Conservation (phyloP, 768 basidiomycete genomes). For the Paxillus involutus region DNA sequence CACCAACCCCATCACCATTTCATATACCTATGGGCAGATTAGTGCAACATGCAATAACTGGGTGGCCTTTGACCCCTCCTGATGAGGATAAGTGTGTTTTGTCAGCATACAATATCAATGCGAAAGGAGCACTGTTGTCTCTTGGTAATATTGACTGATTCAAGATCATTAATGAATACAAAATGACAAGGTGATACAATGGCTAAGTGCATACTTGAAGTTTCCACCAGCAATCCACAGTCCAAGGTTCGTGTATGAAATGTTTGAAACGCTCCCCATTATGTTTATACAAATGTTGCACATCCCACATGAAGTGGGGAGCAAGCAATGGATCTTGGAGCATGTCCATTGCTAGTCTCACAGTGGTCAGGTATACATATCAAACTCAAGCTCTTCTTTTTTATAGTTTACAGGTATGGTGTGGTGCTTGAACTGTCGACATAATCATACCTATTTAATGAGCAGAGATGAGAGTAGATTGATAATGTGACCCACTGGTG, state of each 20-base stretch:
- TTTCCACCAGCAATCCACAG: conserved; percentile 7
- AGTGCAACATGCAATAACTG: conserved; percentile 10
- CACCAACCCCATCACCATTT: conserved; percentile 13
- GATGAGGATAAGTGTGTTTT: conserved; percentile 15
- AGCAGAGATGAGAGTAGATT: too few species aligned
- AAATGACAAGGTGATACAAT: neutral
- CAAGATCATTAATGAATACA: neutral
- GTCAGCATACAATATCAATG: conserved; percentile 18
- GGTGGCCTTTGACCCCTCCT: conserved; percentile 18
- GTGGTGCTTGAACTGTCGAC: conserved; percentile 1
- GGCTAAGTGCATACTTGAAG: conserved; percentile 4
- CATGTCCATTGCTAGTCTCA: conserved; percentile 7
- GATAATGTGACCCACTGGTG: neutral
- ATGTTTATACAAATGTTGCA: neutral
- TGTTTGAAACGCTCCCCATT: neutral
- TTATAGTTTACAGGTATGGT: neutral
- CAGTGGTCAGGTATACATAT: neutral
- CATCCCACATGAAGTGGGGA: conserved; percentile 22
- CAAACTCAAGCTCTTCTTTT: neutral
- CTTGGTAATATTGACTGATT: neutral
- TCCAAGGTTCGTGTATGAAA: conserved; percentile 10
- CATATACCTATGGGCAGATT: conserved; percentile 14
- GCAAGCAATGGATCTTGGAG: neutral
- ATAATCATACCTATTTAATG: neutral
- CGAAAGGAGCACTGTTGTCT: neutral